Conservation (phyloP, 2,329 filamentous ascomycete species). For the Aspergillus ustus region DNA sequence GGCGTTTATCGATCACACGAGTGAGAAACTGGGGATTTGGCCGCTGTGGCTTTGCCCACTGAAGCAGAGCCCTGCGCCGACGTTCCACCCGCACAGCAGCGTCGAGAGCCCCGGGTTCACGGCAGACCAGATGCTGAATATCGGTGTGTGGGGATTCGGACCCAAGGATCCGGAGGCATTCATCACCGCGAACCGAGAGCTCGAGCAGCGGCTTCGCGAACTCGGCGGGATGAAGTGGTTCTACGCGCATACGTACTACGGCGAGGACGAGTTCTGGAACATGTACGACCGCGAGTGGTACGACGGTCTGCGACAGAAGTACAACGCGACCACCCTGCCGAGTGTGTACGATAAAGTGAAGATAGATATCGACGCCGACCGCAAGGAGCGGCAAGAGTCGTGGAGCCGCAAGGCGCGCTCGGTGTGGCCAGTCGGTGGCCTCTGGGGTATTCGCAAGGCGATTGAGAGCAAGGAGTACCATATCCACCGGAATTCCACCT, state of each 20-base stretch:
- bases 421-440: slow-evolving; percentile 21
- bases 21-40: slow-evolving; percentile 52
- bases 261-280: slow-evolving; percentile 57
- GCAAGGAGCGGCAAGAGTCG: slow-evolving; percentile 19
- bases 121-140: slow-evolving; percentile 51
- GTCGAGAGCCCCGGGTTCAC: slow-evolving; percentile 22
- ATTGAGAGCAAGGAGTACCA: slow-evolving; percentile 26
- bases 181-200: slow-evolving; percentile 68
- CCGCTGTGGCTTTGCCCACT: slow-evolving; percentile 65
- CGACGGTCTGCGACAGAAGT: slow-evolving; percentile 44
- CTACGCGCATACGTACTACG: slow-evolving; percentile 84
- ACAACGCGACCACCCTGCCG: slow-evolving; percentile 36
- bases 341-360: slow-evolving; percentile 29
- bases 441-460: slow-evolving; percentile 24
- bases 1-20: slow-evolving; percentile 54
- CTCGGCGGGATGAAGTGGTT: slow-evolving; percentile 84
- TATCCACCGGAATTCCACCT: slow-evolving; percentile 23
- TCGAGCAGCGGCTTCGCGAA: slow-evolving; percentile 71
- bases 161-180: slow-evolving; percentile 60
- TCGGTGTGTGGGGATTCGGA: slow-evolving; percentile 80
- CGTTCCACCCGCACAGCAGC: slow-evolving; percentile 32
- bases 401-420: slow-evolving; percentile 21
- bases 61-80: slow-evolving; percentile 39
- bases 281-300: slow-evolving; percentile 47
- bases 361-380: slow-evolving; percentile 19